Conservation (phyloP, 768 basidiomycete species). For the Trametopsis cervina region DNA sequence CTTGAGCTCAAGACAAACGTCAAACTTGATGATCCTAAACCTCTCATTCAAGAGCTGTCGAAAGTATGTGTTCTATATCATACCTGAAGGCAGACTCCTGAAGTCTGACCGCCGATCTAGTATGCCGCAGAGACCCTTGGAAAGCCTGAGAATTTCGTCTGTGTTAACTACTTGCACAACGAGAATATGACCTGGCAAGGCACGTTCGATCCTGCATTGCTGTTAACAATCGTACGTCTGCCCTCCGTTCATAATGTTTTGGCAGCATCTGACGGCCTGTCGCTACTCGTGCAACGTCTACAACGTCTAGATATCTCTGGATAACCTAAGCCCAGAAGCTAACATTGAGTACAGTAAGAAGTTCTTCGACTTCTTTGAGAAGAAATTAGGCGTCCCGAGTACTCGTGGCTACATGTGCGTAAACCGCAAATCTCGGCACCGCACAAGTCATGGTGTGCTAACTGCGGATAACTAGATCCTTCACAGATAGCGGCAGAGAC, state of each 20-base stretch:
- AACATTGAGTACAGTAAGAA: constrained; percentile 50
- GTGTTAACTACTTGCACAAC: constrained; percentile 48
- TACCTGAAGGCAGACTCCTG: too few species aligned
- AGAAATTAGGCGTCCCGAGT: constrained; percentile 41
- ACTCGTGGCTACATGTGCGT: constrained; percentile 57
- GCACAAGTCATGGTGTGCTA: too few species aligned
- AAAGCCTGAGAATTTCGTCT: constrained; percentile 51
- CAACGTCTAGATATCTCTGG: constrained; percentile 57
- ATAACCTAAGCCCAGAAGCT: constrained; percentile 39
- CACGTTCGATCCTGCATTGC: constrained; percentile 59
- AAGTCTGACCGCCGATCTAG: too few species aligned
- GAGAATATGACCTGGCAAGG: constrained; percentile 58
- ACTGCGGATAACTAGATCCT: too few species aligned
- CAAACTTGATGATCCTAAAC: constrained; percentile 28
- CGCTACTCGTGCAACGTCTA: too few species aligned
- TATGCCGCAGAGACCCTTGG: constrained; percentile 42
- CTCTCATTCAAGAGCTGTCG: constrained; percentile 44
- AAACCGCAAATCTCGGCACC: too few species aligned
- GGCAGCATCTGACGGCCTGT: too few species aligned
- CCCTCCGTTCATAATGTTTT: too few species aligned
- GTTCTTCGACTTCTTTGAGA: constrained; percentile 47
- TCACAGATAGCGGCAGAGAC: too few species aligned
- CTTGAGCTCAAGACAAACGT: constrained; percentile 34
- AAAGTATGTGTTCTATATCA: too few species aligned
- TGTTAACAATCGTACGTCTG: constrained; percentile 48